These are phyloP conservation scores for Corynascus novoguineensis DNA, from an alignment of 495 filamentous ascomycete species.

Conservation along the genomic window DNA sequence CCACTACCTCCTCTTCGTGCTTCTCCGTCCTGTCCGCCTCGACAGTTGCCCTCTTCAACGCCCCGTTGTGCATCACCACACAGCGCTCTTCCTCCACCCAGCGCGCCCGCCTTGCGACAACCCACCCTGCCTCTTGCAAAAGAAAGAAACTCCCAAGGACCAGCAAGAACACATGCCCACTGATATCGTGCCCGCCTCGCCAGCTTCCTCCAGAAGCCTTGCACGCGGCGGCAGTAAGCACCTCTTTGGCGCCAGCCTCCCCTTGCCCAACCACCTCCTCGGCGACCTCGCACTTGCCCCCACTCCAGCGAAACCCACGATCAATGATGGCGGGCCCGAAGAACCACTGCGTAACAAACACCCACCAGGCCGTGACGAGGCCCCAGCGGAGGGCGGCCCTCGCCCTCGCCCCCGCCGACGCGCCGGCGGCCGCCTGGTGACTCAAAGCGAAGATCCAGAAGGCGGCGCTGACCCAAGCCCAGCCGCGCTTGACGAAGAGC, in stretches of 20 bases:
- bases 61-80: conserved; percentile 56
- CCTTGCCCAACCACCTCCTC: conserved; percentile 21
- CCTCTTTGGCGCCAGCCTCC: conserved; percentile 37
- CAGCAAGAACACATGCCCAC: conserved; percentile 90
- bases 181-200: conserved; percentile 88
- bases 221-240: conserved; percentile 73
- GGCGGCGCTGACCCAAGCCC: conserved; percentile 77
- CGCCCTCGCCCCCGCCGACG: conserved; percentile 26
- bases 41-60: conserved; percentile 46
- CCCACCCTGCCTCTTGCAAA: conserved; percentile 70
- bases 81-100: conserved; percentile 48
- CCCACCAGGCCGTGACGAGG: conserved; percentile 68
- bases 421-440: conserved; percentile 45
- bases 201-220: conserved; percentile 74
- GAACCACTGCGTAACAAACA: conserved; percentile 87
- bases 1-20: conserved; percentile 17
- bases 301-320: conserved; percentile 71
- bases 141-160: conserved; percentile 75
- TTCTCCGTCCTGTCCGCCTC: conserved; percentile 35
- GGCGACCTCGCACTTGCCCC: conserved; percentile 64
- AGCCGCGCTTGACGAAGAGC: conserved; percentile 90
- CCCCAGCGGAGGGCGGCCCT: conserved; percentile 60
- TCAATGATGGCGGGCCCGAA: conserved; percentile 90
- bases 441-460: conserved; percentile 56
- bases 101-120: conserved; percentile 38